A percentile compares a stretch with the other conserved stretches of the same genome.
These are phyloP conservation scores for Chlamydomonas eustigma DNA, from an alignment of 139 green algal species.

Conservation along the genomic window DNA sequence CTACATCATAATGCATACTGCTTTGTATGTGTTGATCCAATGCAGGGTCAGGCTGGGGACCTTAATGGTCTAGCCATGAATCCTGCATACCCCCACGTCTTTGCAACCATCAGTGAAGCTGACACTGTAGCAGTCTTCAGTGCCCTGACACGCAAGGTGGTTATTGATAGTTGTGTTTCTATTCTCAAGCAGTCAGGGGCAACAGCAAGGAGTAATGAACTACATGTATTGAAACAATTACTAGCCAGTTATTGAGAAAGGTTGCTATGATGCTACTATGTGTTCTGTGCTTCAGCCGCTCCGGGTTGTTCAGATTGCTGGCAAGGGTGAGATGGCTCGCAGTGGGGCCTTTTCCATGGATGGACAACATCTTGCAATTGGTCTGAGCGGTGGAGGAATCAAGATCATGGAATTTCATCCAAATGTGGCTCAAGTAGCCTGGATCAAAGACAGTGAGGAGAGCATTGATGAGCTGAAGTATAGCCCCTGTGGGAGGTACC, in stretches of 20 bases:
- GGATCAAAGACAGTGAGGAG: conserved; percentile 32
- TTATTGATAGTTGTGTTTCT: no score
- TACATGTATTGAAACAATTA: no score
- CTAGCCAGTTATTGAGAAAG: no score
- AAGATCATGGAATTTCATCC: conserved; percentile 31
- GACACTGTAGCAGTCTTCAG: conserved; percentile 43
- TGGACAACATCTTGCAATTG: conserved; percentile 48
- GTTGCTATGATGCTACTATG: no score
- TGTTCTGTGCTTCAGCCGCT: conserved; percentile 35
- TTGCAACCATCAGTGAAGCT: conserved; percentile 46
- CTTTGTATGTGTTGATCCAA: no score
- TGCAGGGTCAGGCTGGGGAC: conserved; percentile 35
- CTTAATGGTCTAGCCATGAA: conserved; percentile 52
- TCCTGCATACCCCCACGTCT: conserved; percentile 54
- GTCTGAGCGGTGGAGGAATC: conserved; percentile 39
- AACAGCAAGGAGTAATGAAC: no score
- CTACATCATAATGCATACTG: no score
- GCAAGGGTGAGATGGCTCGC: conserved; percentile 23
- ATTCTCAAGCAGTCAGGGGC: no score
- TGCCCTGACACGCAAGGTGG: conserved; percentile 1
- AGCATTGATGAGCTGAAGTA: conserved; percentile 45
- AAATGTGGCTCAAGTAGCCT: conserved; percentile 22
- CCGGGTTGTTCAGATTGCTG: conserved; percentile 40
- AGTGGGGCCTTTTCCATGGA: conserved; percentile 36
- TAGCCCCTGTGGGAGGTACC: conserved; percentile 35